Base-by-base conservation (phyloP, 2,329 filamentous ascomycete species). In the Phialophora expanda region DNA sequence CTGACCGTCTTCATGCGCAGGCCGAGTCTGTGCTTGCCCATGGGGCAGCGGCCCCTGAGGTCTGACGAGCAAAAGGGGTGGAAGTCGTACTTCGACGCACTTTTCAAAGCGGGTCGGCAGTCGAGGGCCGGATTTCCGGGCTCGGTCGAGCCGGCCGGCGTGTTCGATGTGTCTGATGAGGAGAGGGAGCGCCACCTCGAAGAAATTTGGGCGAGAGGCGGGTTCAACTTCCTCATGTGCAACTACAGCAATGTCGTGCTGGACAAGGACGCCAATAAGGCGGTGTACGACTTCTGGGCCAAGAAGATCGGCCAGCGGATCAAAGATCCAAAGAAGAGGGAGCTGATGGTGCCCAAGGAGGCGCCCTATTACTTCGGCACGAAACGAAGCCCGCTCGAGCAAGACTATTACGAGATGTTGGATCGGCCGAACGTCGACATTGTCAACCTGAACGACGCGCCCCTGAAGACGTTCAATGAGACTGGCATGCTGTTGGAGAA, bases 11-110 rank as follows among this genome's bases (percentile, higher is more conserved):
- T 90, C 74, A 86, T 90, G 71, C 83, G 89, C 11, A 90, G 87
- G 0, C 88, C 89, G 0, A 90, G 90, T 69, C 76, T 88, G 5
- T 85, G 85, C 1, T 72, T 90, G 1, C 87, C 87, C 0, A 89
- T 90, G 86, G 78, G 80, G 1, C 81, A 85, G 65, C 76, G 78
- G 2, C 62, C 77, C 0, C 74, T 88, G 41, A 80, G 79, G 1
- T 73, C 73, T 6, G 79, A 82, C 63, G 84, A 82, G 65, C 82
- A 85, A 67, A 83, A 88, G 70, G 76, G 84, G 4, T 76, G 84
- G 22, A 72, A 73, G 1, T 82, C 84, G 69, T 70, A 68, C 11
- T 76, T 73, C 44, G 85, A 86, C 53, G 77, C 82, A 55, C 77
- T 90, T 1, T 89, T 87, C 74, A 76, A 76, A 22, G 75, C 78